Percentiles rank a stretch among this genome's conserved stretches.
These are phyloP conservation scores for Sisymbrium irio DNA, from an alignment of 345 rosid species.

Conservation along the genomic window DNA sequence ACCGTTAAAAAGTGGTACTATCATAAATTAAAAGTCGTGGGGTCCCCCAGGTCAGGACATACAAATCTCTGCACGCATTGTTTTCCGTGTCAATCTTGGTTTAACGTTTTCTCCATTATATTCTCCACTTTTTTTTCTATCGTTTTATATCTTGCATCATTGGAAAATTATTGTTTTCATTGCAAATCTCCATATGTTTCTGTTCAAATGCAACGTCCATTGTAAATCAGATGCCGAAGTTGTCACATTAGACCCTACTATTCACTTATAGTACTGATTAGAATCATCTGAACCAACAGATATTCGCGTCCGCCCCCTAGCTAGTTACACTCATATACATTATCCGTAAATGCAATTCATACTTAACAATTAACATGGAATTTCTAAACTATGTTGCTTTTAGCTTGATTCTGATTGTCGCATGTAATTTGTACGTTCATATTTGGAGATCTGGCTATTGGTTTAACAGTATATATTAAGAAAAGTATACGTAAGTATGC, in stretches of 20 bases:
- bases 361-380: not conserved
- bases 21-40: slow-evolving; percentile 10
- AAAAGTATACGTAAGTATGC: slow-evolving; percentile 5
- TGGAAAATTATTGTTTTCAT: slow-evolving; percentile 5
- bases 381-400: not conserved
- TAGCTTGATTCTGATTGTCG: not conserved
- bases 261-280: not conserved
- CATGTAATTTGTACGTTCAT: not conserved
- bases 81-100: slow-evolving; percentile 31
- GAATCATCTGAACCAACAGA: not conserved
- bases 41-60: not conserved
- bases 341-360: not conserved
- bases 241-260: not conserved
- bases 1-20: slow-evolving; percentile 12
- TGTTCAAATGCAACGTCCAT: not conserved
- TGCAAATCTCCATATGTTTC: not conserved
- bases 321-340: not conserved
- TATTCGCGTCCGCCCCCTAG: not conserved
- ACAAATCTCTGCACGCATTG: slow-evolving; percentile 25
- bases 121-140: not conserved
- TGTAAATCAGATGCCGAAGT: not conserved
- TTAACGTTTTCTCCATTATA: slow-evolving; percentile 34
- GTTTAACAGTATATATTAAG: not conserved
- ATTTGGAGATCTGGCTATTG: not conserved
- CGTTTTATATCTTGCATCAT: not conserved